Base-by-base conservation (phyloP, 306 rosid genomes). In the Medicago truncatula region DNA sequence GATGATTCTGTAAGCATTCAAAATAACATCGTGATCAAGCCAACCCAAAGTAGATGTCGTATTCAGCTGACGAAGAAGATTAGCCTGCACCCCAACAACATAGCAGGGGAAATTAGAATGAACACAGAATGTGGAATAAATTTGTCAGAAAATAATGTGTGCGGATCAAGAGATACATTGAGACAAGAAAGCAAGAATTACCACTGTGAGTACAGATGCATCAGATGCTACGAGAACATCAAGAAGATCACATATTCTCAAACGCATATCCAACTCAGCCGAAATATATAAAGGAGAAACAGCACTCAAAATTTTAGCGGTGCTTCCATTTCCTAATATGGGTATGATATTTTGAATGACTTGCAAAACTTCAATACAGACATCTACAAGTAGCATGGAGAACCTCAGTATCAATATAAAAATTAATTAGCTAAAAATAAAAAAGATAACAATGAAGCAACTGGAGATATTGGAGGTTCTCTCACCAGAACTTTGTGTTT, bases 171-270 rank as follows among this genome's bases (percentile, higher is more conserved):
- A 71, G 34, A 76, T 17, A 76, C 47, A 60, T 52, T 70, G 34
- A 74, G 40, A 78, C 40, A 64, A 68, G 62, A 60, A 65, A 34
- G 18, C 10, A 70, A 18, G 65, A 62, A 75, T 86, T 91, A 93
- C 98, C 97, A 91, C 78, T 16, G 71, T 34, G 53, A 78, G 78
- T 31, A 88, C 58, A 36, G 97, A 88, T 66, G 85, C 81, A 82
- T 94, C 96, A 39, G 69, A 86, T 82, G 81, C 81, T 53, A 83
- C 88, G 78, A 95, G 87, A 80, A 85, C 80, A 52, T 90, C 91
- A 66, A 95, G 92, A 70, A 92, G 92, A 85, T 86, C 83, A 82
- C 98, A 92, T 57, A 95, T 85, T 83, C 78, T 75, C 74, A 84
- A 31, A 47, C 97, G 88, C 85, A 82, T 78, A 84, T 89, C 95